Conservation (phyloP, 2,329 filamentous ascomycete species). For the Apiospora arundinis region DNA sequence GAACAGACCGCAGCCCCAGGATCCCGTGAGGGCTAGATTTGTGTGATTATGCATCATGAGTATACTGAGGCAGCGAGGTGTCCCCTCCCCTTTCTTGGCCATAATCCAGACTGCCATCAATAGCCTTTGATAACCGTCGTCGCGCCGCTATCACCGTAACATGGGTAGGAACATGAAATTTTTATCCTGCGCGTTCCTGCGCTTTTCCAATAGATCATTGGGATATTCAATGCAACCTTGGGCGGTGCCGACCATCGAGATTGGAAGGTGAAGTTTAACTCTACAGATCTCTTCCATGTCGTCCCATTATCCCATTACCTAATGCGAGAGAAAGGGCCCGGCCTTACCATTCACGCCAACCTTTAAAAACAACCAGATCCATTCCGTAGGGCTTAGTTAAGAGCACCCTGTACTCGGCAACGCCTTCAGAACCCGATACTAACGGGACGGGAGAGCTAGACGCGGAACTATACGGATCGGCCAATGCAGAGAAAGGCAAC, state of each 20-base stretch:
- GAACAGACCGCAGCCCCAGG: background rate
- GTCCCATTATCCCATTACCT: background rate
- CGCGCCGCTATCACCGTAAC: background rate
- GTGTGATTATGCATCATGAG: background rate
- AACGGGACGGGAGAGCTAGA: background rate
- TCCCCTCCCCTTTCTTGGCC: background rate
- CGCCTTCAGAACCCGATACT: background rate
- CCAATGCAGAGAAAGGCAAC: background rate
- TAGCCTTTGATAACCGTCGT: background rate
- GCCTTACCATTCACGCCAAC: background rate
- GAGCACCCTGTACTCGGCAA: background rate
- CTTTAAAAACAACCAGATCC: too few relatives aligned
- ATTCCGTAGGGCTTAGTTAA: background rate
- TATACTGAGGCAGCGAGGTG: background rate
- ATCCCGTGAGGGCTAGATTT: background rate
- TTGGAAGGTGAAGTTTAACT: background rate
- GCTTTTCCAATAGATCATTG: background rate
- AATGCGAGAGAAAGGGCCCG: background rate
- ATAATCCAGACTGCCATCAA: background rate
- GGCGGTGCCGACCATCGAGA: background rate
- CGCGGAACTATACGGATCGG: background rate
- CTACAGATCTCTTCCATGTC: background rate
- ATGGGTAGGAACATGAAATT: background rate
- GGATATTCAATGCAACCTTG: background rate
- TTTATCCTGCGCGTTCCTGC: background rate